Evolutionary conservation across 2,329 filamentous ascomycete species (phyloP).

Genomic region (Botrytis sinoallii): DNA sequence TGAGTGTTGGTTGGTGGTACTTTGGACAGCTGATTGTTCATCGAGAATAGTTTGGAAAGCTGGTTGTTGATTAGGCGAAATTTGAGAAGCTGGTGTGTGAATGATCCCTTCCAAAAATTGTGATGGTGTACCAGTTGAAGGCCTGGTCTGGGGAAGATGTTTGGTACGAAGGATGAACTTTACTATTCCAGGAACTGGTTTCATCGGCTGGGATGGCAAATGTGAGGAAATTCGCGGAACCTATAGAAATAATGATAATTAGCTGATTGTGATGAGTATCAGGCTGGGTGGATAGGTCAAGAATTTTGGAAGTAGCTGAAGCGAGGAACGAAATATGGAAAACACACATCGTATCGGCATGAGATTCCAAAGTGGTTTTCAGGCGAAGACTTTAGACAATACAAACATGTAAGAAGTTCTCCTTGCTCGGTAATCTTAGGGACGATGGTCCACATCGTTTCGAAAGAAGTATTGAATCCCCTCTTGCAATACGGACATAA

Average conservation of each 20-base stretch:
- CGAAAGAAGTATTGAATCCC: not conserved
- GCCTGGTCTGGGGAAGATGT: not conserved
- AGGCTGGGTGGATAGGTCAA: not conserved
- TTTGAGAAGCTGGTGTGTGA: not conserved
- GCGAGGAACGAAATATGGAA: not conserved
- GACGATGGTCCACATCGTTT: not conserved
- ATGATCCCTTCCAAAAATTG: not conserved
- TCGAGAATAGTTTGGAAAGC: not conserved
- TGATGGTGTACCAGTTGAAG: not conserved
- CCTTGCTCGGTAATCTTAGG: not conserved
- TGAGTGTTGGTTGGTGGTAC: not conserved
- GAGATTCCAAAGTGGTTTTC: not conserved
- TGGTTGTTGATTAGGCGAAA: not conserved
- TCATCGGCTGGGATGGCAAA: not conserved
- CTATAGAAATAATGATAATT: not conserved
- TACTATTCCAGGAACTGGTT: not conserved
- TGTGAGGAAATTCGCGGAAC: not conserved
- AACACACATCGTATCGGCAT: not conserved
- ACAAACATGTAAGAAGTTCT: not conserved
- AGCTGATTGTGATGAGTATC: not conserved
- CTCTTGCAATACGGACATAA: not conserved
- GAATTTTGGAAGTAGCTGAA: not conserved
- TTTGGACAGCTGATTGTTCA: not conserved
- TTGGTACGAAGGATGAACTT: not conserved
- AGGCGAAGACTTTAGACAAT: not conserved